phyloP scores from a whole-genome alignment of 305 asterid genomes.

The Solanum hybrid region DNA sequence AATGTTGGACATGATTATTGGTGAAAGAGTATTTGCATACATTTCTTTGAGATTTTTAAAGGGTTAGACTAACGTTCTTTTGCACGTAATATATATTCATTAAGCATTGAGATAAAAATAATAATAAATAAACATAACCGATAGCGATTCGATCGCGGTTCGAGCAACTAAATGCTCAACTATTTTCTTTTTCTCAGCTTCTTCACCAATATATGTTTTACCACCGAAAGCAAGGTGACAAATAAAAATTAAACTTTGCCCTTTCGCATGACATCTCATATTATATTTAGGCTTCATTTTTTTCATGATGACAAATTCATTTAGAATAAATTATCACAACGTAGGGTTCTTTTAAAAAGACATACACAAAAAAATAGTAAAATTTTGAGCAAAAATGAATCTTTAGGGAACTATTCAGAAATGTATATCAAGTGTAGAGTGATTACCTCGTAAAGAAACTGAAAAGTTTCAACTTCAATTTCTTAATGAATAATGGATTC shows the following conservation, averaged over 20 bases:
- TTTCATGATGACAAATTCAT: slow-evolving; percentile 10
- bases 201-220: slow-evolving; percentile 9
- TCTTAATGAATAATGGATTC: no score
- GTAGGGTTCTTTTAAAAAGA: slow-evolving; percentile 4
- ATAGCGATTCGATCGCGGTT: slow-evolving; percentile 3
- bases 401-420: neutral
- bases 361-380: neutral
- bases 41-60: neutral
- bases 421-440: neutral
- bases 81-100: no score
- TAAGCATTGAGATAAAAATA: no score
- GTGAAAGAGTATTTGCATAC: slow-evolving; percentile 7
- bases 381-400: neutral
- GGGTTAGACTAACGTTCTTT: neutral
- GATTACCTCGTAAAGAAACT: neutral
- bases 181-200: slow-evolving; percentile 17
- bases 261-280: neutral
- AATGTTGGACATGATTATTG: slow-evolving; percentile 6
- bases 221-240: slow-evolving; percentile 12
- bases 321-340: slow-evolving; percentile 10
- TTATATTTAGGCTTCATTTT: neutral
- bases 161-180: slow-evolving; percentile 19
- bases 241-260: slow-evolving; percentile 1
- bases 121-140: neutral
- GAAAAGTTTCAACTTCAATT: no score